Evolutionary conservation across 2,329 filamentous ascomycete genomes (phyloP).

Genomic region (Pleoardoris graminearum): DNA sequence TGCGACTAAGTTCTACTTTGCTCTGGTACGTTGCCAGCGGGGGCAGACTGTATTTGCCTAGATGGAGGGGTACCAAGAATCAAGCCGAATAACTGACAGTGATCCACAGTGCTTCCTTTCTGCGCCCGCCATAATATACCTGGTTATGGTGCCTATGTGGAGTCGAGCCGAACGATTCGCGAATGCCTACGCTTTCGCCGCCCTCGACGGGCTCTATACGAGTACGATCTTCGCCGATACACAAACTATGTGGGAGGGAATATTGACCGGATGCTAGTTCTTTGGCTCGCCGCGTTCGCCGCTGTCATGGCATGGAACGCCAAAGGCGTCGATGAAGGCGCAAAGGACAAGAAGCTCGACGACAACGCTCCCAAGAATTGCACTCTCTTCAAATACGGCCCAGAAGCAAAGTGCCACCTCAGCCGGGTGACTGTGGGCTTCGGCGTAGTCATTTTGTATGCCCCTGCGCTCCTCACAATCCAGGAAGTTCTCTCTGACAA

Average conservation of each 20-base stretch:
- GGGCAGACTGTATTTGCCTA: background rate
- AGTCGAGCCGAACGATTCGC: constrained; percentile 60
- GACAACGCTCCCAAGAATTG: constrained; percentile 52
- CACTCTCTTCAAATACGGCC: constrained; percentile 60
- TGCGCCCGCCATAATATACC: constrained; percentile 62
- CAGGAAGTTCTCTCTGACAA: too few relatives aligned
- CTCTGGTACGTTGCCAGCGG: constrained; percentile 51
- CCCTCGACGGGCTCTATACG: constrained; percentile 58
- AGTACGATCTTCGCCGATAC: constrained; percentile 11
- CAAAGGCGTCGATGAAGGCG: constrained; percentile 57
- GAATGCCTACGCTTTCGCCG: constrained; percentile 63
- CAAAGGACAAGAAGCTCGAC: constrained; percentile 45
- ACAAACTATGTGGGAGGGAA: background rate
- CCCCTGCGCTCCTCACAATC: constrained; percentile 5
- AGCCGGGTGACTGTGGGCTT: constrained; percentile 60
- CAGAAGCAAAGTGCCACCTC: constrained; percentile 58
- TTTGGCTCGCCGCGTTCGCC: constrained; percentile 65
- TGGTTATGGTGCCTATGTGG: constrained; percentile 64
- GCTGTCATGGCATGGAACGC: constrained; percentile 60
- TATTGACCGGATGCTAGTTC: constrained; percentile 35
- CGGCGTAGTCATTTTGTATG: constrained; percentile 61
- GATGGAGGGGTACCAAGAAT: background rate
- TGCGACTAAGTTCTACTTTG: constrained; percentile 60
- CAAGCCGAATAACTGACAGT: constrained; percentile 19
- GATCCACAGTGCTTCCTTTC: constrained; percentile 60